Base-by-base conservation (phyloP, 83 land plant genomes). In the Diphasiastrum complanatum region DNA sequence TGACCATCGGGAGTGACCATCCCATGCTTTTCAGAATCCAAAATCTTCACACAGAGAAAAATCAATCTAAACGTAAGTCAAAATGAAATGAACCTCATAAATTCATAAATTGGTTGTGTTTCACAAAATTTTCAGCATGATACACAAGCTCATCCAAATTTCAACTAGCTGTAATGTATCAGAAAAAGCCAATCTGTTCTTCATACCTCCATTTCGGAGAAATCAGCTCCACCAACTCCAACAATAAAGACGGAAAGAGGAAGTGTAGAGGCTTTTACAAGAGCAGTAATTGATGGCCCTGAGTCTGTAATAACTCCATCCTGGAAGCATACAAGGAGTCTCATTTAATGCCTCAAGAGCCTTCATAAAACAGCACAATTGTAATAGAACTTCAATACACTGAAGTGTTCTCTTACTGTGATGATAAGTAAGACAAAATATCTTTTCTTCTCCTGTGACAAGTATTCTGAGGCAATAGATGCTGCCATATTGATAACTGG, bases 211-310 rank as follows among this genome's bases (percentile, higher is more conserved):
- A 91, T 91, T 61, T 89, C 92, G 50, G 79, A 88, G 47, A 88
- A 91, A 64, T 91, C 97, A 48, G 97, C 96, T 27, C 85, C 91
- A 33, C 97, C 97, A 46, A 91, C 97, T 57, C 97, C 97, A 74
- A 88, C 83, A 43, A 91, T 88, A 14, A 91, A 79, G 24, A 91
- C 79, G n/a, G 97, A 91, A 47, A 91, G 64, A 23, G 97, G 97
- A 5, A 91, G 59, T 53, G 82, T 80, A 3, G 97, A 82, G 48
- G 97, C 97, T 36, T 73, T 75, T 10, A 91, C 87, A 10, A 91
- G 40, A 14, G 96, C 91, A 75, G 83, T 84, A 60, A 74, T 79
- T 0, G 96, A 88, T 66, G 88, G 95, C 51, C 88, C 91, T 43
- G 85, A 75, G 74, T 91, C 97, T 14, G 90, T 89, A 32, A 91